A percentile compares a stretch with the other conserved stretches of the same genome.
Conservation (phyloP, 2,329 filamentous ascomycete genomes). For the Ascochyta koolunga region DNA sequence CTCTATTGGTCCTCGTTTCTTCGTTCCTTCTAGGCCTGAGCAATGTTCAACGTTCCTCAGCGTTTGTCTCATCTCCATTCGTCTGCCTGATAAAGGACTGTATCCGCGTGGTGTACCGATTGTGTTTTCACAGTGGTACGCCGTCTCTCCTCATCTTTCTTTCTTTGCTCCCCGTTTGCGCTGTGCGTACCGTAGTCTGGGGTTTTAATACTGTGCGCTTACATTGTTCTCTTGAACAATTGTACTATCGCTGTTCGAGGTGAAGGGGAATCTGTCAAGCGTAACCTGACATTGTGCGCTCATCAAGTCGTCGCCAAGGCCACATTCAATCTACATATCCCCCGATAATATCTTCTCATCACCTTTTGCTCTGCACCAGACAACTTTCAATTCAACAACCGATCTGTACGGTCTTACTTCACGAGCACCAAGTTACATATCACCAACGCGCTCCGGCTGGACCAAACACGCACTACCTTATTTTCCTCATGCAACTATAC, state of each 20-base stretch:
- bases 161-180: conserved; percentile 21
- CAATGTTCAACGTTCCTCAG: conserved; percentile 26
- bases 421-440: conserved; percentile 5
- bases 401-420: conserved; percentile 3
- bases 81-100: conserved; percentile 40
- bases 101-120: conserved; percentile 24
- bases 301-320: conserved; percentile 21
- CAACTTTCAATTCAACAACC: conserved; percentile 2
- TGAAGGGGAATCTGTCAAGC: conserved; percentile 34
- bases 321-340: conserved; percentile 18
- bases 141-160: conserved; percentile 26
- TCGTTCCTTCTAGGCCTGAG: conserved; percentile 30
- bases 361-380: conserved; percentile 3
- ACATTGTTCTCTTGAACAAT: conserved; percentile 35
- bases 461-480: conserved; percentile 4
- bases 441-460: conserved; percentile 14
- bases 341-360: conserved; percentile 10
- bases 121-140: conserved; percentile 21
- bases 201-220: conserved; percentile 19
- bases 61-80: conserved; percentile 41
- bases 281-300: conserved; percentile 25
- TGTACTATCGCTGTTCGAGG: conserved; percentile 30
- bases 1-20: conserved; percentile 44
- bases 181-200: conserved; percentile 23
- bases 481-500: conserved; percentile 4